A percentile compares a stretch with the other conserved stretches of the same genome.
phyloP scores from a whole-genome alignment of 495 filamentous ascomycete species.

The Aspergillus campestris region DNA sequence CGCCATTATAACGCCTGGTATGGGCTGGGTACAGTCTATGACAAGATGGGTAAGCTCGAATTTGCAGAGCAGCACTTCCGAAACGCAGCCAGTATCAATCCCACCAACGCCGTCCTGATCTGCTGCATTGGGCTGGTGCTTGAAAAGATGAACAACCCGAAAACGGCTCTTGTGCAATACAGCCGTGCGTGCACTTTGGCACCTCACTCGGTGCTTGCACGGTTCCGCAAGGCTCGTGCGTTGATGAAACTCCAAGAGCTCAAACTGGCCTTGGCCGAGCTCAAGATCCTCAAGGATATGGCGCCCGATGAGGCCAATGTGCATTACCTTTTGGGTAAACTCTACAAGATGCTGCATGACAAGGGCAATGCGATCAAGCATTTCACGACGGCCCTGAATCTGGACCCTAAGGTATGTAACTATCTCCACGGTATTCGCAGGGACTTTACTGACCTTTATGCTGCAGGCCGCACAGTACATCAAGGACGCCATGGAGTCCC shows the following conservation, averaged over 20 bases:
- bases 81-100: constrained; percentile 77
- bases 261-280: constrained; percentile 63
- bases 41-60: constrained; percentile 89
- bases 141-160: constrained; percentile 74
- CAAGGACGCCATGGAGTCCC: constrained; percentile 83
- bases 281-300: constrained; percentile 76
- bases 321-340: constrained; percentile 80
- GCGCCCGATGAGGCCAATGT: constrained; percentile 94
- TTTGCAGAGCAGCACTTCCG: constrained; percentile 86
- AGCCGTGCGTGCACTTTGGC: constrained; percentile 69
- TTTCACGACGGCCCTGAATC: constrained; percentile 86
- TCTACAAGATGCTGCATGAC: constrained; percentile 74
- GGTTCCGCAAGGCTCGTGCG: constrained; percentile 86
- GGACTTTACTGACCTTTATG: constrained; percentile 13
- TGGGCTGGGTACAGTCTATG: constrained; percentile 84
- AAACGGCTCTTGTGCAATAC: constrained; percentile 71
- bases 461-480: constrained; percentile 77
- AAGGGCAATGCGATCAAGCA: constrained; percentile 78
- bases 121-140: constrained; percentile 85
- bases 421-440: not conserved
- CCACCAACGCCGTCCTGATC: constrained; percentile 80
- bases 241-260: constrained; percentile 68
- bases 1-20: constrained; percentile 98
- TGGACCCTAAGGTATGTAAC: constrained; percentile 81
- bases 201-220: constrained; percentile 69